Base-by-base conservation (phyloP, 495 filamentous ascomycete genomes). In the Annulohypoxylon stygium region DNA sequence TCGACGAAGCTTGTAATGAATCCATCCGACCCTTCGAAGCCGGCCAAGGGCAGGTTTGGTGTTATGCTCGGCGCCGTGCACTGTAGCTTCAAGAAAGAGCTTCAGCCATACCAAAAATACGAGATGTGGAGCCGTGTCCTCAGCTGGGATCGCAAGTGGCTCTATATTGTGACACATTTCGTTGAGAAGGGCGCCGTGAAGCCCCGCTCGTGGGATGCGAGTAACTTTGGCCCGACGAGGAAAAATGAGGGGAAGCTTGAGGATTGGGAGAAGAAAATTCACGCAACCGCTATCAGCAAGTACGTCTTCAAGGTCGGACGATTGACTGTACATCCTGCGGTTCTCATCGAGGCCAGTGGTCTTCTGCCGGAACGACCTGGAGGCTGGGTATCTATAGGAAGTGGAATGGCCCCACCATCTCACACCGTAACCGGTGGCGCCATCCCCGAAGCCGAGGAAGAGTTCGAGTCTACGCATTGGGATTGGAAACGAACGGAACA, bases 311-410 rank as follows among this genome's bases (percentile, higher is more conserved):
- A 90, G 80, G 88, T 92, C 75, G 95, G 94, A 0, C 84, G 96
- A 16, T 81, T 95, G 70, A 99, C 95, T 6, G 87, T 98, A 6
- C 87, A 93, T 41, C 93, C 95, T 6, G 93, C 95, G 78, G 82
- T 92, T 34, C 85, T 96, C 11, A 83, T 98, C 12, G 81, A 86
- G 51, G 86, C 90, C 43, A 88, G 88, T 41, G 88, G 89, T 9
- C 81, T 97, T 76, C 82, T 98, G 18, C 92, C 92, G 1, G 77
- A 81, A 81, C 73, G 90, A 78, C 75, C 86, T 67, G 79, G 78
- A 60, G 79, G 89, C 76, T 82, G 86, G 86, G 62, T 79, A 16
- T 45, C 80, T 54, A 82, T 79, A 37, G 78, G 83, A 67, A 61
- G 76, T 67, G 83, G 77, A 30, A 75, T 53, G 81, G 81, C 54